Percentiles rank a stretch among this genome's conserved stretches.
phyloP scores from a whole-genome alignment of 805 yeast species.

The Jamesozyma piceae region DNA sequence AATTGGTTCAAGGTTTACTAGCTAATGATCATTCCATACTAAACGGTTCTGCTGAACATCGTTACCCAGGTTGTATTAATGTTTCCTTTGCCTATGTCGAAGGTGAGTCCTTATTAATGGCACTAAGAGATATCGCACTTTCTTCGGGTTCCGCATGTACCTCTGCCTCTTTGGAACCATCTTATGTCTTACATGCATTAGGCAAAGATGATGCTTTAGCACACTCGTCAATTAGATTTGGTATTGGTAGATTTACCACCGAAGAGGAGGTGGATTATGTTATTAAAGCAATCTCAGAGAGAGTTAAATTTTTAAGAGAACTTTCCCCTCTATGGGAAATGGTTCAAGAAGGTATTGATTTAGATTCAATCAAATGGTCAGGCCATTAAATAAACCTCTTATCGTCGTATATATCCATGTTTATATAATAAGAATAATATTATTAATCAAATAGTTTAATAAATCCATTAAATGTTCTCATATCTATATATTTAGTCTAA shows the following conservation, averaged over 20 bases:
- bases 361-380: conserved; percentile 92
- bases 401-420: too few species aligned
- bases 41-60: conserved; percentile 69
- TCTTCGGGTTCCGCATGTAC: conserved; percentile 98
- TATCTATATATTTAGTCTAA: too few species aligned
- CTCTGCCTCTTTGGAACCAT: conserved; percentile 95
- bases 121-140: conserved; percentile 90
- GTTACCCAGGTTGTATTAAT: conserved; percentile 92
- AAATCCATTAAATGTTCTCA: not conserved
- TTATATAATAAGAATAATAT: too few species aligned
- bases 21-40: conserved; percentile 80
- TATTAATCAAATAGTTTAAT: not conserved
- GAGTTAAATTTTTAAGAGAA: conserved; percentile 86
- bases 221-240: conserved; percentile 95
- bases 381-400: conserved; percentile 67
- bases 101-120: conserved; percentile 97
- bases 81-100: conserved; percentile 95
- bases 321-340: conserved; percentile 96
- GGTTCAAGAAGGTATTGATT: conserved; percentile 97
- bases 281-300: conserved; percentile 72
- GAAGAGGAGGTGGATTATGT: conserved; percentile 94
- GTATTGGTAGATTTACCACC: conserved; percentile 94
- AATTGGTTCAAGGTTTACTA: conserved; percentile 62
- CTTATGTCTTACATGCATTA: conserved; percentile 89
- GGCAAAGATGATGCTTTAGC: conserved; percentile 98